Base-by-base conservation (phyloP, 2,329 filamentous ascomycete genomes). In the Dothideomycetidae sp. region DNA sequence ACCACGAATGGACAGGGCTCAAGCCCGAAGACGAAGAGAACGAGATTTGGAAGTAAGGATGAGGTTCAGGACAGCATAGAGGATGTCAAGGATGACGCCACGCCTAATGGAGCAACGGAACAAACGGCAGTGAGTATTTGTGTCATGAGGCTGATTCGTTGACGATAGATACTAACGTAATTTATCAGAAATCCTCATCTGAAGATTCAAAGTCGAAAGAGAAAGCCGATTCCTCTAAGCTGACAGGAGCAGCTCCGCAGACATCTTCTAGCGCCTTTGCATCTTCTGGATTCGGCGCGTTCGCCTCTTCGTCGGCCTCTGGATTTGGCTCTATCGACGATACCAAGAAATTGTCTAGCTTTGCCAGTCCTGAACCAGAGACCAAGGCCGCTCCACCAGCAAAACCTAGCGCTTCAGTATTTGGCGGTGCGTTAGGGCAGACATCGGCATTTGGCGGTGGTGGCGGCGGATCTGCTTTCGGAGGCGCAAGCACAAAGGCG, bases 241-340 rank as follows among this genome's bases (percentile, higher is more conserved):
- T 34, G 28, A 40, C 17, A n/a, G 21, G 7, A 29, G 32, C 44
- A 51, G 39, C 55, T 29, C 12, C 18, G 11, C 55, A 61, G 40
- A 60, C 61, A 4, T 61, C 62, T 4, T 44, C 58, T 3, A 56
- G 56, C 29, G 62, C 63, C 5, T 81, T 81, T 51, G 62, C 63
- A 30, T 50, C 58, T 3, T 67, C 63, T 26, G 62, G 55, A 12
- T 67, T 67, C 39, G 54, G 62, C 34, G 55, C 57, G 3, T 56
- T 67, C 28, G 52, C 62, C 12, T 51, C 43, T 13, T 57, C 62
- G 5, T 46, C 51, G 5, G 50, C 53, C 5, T 59, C 58, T 13
- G 53, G 50, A 5, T 60, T 61, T 36, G 57, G 56, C 18, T 45
- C 57, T 30, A 45, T 59, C 7, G 35, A 19, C n/a, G 31, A 28